These are phyloP conservation scores for Scortechinia acanthostroma DNA, from an alignment of 2,329 filamentous ascomycete genomes.

Conservation along the genomic window DNA sequence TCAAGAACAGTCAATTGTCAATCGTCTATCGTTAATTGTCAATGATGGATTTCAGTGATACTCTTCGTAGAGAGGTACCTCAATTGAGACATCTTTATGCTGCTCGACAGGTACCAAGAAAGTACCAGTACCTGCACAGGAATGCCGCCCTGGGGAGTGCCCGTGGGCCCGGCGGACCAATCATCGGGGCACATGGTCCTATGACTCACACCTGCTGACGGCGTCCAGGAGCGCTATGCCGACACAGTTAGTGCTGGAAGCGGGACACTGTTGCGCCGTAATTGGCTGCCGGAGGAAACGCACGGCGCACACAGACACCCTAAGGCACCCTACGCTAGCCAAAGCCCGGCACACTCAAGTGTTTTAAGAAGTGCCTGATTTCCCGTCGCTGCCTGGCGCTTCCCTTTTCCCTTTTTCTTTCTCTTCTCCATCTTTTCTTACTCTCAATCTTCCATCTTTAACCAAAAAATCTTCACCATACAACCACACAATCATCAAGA, in stretches of 20 bases:
- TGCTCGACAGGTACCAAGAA: neutral
- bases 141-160: neutral
- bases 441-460: conserved; percentile 4
- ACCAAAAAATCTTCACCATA: neutral
- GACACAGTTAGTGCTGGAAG: too few relatives aligned
- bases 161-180: neutral
- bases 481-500: neutral
- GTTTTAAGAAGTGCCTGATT: conserved; percentile 25
- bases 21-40: too few relatives aligned
- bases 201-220: neutral
- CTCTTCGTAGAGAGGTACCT: too few relatives aligned
- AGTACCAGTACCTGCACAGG: neutral
- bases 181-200: neutral
- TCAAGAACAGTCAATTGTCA: too few relatives aligned
- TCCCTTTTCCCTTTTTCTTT: conserved; percentile 10
- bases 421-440: conserved; percentile 8
- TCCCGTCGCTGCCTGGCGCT: conserved; percentile 19
- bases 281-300: too few relatives aligned
- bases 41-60: too few relatives aligned
- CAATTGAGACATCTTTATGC: too few relatives aligned
- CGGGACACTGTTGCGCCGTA: too few relatives aligned
- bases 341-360: conserved; percentile 11
- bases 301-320: too few relatives aligned
- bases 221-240: too few relatives aligned
- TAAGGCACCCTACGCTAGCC: too few relatives aligned